Base-by-base conservation (phyloP, 805 yeast genomes). In the Sugiyamaella lignohabitans region DNA sequence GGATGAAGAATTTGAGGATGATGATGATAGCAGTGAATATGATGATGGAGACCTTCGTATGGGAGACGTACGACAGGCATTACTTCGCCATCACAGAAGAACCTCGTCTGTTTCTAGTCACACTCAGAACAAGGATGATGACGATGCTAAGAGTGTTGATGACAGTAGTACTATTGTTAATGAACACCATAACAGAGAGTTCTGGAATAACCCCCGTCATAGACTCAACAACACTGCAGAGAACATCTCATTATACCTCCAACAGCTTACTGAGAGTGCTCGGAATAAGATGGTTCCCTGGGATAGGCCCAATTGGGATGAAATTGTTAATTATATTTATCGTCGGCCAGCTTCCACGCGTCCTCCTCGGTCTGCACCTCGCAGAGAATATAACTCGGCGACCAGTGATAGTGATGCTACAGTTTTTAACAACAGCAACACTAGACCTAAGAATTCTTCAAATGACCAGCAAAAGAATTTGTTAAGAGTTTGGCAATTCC, bases 1-100 rank as follows among this genome's bases (percentile, higher is more conserved):
- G 4, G 46, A 10, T 19, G 53, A 57, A 20, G n/a, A n/a, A n/a
- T n/a, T n/a, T n/a, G 59, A 56, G 20, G 67, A 44, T 18, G 29
- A 34, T 29, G 30, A 27, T 17, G 27, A 40, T n/a, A 8, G 36
- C 5, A 38, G 41, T 20, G 36, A 36, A n/a, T 8, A 41, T 59
- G 20, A 57, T 41, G 17, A 21, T 27, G 43, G 53, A n/a, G 47
- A 44, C 27, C 30, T 44, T 22, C 37, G 47, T 10, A 44, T 44
- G 47, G 42, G 35, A 17, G 47, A 44, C 21, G 37, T 44, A 3
- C 42, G 47, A 4, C n/a, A n/a, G 3, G 45, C 45, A 27, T 27
- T 27, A 27, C 32, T 27, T 27, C 32, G 32, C 8, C 32, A 27
- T 27, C 32, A 14, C 14, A 27, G 32, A 27, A 27, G 8, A 14